These are phyloP conservation scores for Bruguiera hainesii DNA, from an alignment of 441 rosid species.

Conservation along the genomic window DNA sequence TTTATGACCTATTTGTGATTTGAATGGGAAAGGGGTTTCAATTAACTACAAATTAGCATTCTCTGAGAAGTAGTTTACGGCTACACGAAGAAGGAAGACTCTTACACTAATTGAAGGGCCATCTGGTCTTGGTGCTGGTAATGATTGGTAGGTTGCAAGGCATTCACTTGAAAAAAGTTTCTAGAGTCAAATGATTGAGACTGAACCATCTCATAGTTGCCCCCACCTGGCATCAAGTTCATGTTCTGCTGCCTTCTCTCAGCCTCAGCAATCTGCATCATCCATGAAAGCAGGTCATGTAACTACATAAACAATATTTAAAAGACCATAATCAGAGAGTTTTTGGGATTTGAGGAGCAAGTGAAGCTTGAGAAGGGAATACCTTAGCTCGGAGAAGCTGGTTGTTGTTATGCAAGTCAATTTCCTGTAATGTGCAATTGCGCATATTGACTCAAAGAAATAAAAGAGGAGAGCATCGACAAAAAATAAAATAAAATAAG, in stretches of 20 bases:
- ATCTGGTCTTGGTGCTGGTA: conserved; percentile 72
- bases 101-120: conserved; percentile 82
- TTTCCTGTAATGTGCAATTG: conserved; percentile 43
- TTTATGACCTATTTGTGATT: no score
- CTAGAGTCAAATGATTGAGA: conserved; percentile 65
- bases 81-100: neutral
- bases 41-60: no score
- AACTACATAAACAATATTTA: neutral
- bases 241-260: conserved; percentile 66
- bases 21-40: no score
- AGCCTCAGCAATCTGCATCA: conserved; percentile 66
- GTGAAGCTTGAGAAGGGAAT: neutral
- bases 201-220: conserved; percentile 59
- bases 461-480: no score
- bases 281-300: no score
- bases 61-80: no score
- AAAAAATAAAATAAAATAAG: no score
- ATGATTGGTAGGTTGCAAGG: conserved; percentile 63
- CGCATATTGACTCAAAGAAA: neutral
- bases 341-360: neutral
- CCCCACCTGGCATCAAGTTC: conserved; percentile 77
- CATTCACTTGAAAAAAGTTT: conserved; percentile 74
- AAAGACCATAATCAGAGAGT: neutral
- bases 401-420: conserved; percentile 70
- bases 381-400: conserved; percentile 80